Evolutionary conservation across 345 rosid species (phyloP).

Genomic region (Eucalyptus paniculata): DNA sequence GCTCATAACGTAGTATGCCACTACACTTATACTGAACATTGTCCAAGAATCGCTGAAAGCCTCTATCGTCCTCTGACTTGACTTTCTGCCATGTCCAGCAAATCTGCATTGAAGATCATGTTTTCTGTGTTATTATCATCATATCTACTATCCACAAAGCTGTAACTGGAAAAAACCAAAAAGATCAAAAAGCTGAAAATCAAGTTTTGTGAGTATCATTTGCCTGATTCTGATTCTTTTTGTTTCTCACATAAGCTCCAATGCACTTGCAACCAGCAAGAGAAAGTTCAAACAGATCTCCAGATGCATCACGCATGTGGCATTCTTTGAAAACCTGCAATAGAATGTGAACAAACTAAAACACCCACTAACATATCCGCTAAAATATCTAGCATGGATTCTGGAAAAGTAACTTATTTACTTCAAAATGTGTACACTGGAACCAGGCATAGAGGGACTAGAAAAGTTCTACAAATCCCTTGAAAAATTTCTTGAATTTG

Average conservation of each 20-base stretch:
- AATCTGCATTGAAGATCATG: constrained; percentile 43
- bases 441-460: background rate
- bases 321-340: constrained; percentile 81
- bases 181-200: background rate
- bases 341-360: background rate
- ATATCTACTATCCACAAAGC: background rate
- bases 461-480: background rate
- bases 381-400: background rate
- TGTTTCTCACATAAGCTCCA: constrained; percentile 91
- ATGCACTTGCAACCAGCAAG: constrained; percentile 82
- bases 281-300: constrained; percentile 71
- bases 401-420: background rate
- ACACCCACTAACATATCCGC: background rate
- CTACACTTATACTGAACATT: constrained; percentile 78
- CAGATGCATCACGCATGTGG: constrained; percentile 32
- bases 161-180: background rate
- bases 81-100: constrained; percentile 96
- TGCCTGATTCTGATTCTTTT: constrained; percentile 97
- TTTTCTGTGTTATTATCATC: background rate
- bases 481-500: background rate
- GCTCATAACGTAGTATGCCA: constrained; percentile 88
- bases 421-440: background rate
- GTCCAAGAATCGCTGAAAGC: constrained; percentile 95
- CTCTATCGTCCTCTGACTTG: constrained; percentile 60
- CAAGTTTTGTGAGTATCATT: background rate